phyloP scores from a whole-genome alignment of 441 rosid genomes.

The Flueggea neowawraea region DNA sequence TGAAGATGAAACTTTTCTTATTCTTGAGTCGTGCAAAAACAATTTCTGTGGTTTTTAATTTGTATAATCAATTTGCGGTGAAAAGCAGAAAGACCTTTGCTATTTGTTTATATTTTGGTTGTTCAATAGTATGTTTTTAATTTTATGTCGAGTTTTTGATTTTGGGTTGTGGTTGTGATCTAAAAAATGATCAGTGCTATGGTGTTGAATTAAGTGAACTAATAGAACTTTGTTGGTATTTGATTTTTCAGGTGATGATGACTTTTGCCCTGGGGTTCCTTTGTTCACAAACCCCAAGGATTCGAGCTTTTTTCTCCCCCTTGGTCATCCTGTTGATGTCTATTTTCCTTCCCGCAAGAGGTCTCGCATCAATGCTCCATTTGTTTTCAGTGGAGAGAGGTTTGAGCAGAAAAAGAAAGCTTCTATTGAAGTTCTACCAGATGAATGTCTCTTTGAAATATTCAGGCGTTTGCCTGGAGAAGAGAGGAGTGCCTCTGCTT shows the following conservation, averaged over 20 bases:
- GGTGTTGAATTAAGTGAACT: too few relatives aligned
- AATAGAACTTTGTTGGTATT: constrained; percentile 6
- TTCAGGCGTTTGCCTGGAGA: constrained; percentile 60
- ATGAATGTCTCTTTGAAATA: constrained; percentile 94
- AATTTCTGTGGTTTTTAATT: too few relatives aligned
- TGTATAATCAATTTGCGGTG: too few relatives aligned
- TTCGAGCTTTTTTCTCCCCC: constrained; percentile 47
- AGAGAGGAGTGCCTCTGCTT: constrained; percentile 76
- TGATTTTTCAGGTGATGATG: constrained; percentile 56
- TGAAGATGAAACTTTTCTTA: too few relatives aligned
- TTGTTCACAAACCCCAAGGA: constrained; percentile 68
- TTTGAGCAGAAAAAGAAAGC: constrained; percentile 42
- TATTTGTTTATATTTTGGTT: too few relatives aligned
- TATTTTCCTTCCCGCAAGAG: constrained; percentile 81
- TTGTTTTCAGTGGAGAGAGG: constrained; percentile 36
- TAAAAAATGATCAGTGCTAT: neutral
- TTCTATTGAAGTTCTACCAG: constrained; percentile 75
- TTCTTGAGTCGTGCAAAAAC: too few relatives aligned
- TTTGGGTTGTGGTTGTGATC: neutral
- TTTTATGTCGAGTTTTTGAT: too few relatives aligned
- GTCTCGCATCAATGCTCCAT: constrained; percentile 65
- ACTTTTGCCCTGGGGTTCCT: constrained; percentile 63
- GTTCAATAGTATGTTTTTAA: too few relatives aligned
- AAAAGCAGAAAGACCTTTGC: too few relatives aligned
- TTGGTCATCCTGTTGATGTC: constrained; percentile 53